These are phyloP conservation scores for Cucurbitaria berberidis DNA, from an alignment of 2,329 filamentous ascomycete species.

Conservation along the genomic window DNA sequence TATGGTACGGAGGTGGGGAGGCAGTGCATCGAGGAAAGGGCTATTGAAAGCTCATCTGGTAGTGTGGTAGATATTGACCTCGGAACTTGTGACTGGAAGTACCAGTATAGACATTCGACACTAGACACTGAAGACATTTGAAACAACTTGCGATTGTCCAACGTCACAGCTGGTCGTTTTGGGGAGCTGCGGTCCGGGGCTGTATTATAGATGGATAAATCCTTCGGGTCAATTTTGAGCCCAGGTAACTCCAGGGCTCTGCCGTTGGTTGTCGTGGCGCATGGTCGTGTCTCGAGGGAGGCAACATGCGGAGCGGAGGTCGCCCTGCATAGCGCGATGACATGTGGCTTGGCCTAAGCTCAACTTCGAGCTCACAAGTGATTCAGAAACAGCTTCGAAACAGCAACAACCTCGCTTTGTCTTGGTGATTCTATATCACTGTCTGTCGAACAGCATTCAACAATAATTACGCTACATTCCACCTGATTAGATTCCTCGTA, in stretches of 20 bases:
- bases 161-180: background rate
- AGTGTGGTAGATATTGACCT: background rate
- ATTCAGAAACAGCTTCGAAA: conserved; percentile 27
- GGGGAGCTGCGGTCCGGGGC: background rate
- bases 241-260: background rate
- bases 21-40: conserved; percentile 64
- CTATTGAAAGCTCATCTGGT: conserved; percentile 41
- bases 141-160: background rate
- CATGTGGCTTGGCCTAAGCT: conserved; percentile 18
- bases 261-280: background rate
- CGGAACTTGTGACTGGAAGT: background rate
- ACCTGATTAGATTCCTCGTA: background rate
- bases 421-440: background rate
- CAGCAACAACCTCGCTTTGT: conserved; percentile 11
- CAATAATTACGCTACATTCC: background rate
- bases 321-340: conserved; percentile 2
- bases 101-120: background rate
- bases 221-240: background rate
- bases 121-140: no score
- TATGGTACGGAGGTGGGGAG: conserved; percentile 80
- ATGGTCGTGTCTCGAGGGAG: background rate
- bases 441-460: background rate
- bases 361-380: conserved; percentile 3
- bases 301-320: background rate
- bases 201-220: background rate